A percentile compares a stretch with the other conserved stretches of the same genome.
Conservation (phyloP, 1,284 basidiomycete genomes). For the Pisolithus thermaeus region DNA sequence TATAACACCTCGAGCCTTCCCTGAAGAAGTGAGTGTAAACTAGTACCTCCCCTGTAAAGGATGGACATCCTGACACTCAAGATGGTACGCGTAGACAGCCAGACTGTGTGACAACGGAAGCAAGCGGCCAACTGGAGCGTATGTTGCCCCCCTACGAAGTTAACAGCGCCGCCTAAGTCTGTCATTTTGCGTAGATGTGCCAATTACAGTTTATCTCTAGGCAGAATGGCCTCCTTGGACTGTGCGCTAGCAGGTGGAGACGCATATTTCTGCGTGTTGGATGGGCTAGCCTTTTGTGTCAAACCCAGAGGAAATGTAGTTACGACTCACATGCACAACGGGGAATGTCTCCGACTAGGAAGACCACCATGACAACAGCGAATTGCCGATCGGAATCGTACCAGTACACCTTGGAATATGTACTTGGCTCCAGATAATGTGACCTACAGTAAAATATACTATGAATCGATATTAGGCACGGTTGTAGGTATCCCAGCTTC, state of each 20-base stretch:
- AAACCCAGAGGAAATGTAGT: background rate
- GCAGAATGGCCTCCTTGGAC: background rate
- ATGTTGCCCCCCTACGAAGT: background rate
- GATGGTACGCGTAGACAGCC: background rate
- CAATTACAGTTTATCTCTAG: background rate
- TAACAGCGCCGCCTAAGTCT: background rate
- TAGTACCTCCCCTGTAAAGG: too few relatives aligned
- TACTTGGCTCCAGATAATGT: too few relatives aligned
- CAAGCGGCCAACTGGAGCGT: background rate
- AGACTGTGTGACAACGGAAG: background rate
- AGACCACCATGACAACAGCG: background rate
- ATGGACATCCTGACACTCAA: background rate
- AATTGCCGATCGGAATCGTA: background rate
- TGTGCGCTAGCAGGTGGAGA: background rate
- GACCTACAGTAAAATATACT: too few relatives aligned
- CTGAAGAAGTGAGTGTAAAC: background rate
- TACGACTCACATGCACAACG: background rate
- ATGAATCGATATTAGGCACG: too few relatives aligned
- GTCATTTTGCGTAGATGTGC: background rate
- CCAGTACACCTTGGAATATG: background rate
- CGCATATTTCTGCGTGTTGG: background rate
- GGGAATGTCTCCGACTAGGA: background rate
- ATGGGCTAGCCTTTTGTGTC: background rate
- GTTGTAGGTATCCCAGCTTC: too few relatives aligned
- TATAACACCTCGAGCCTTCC: background rate